These are phyloP conservation scores for Theileria orientalis DNA, from an alignment of 169 alveolate species.

Conservation along the genomic window DNA sequence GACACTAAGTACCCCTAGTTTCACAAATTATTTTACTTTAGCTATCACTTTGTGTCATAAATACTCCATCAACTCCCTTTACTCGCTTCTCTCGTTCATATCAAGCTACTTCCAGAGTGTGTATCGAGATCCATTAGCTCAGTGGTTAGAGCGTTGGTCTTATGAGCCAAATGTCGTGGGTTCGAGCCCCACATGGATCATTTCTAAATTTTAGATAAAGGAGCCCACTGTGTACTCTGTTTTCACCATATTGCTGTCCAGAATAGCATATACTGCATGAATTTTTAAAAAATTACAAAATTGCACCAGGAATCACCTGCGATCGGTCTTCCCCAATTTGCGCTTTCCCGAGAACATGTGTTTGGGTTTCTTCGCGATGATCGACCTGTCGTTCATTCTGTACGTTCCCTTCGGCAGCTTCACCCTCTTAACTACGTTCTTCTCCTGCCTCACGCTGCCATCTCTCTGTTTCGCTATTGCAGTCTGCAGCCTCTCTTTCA, in stretches of 20 bases:
- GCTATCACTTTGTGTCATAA: too few relatives aligned
- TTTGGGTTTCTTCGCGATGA: constrained; percentile 87
- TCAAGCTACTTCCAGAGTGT: constrained; percentile 7
- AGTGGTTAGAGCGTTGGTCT: constrained; percentile 88
- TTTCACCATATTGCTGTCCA: not conserved
- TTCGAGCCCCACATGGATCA: constrained; percentile 87
- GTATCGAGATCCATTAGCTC: constrained; percentile 81
- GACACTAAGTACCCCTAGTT: too few relatives aligned
- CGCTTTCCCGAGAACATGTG: constrained; percentile 97
- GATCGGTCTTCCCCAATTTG: constrained; percentile 90
- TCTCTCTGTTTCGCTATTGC: constrained; percentile 62
- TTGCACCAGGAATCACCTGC: constrained; percentile 78
- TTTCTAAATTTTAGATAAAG: constrained; percentile 6
- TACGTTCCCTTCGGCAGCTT: constrained; percentile 78
- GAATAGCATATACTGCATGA: not conserved
- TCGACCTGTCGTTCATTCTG: constrained; percentile 90
- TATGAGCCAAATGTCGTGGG: constrained; percentile 87
- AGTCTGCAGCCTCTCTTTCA: constrained; percentile 29
- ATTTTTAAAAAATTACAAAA: not conserved
- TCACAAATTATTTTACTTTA: too few relatives aligned
- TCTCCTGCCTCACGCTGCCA: constrained; percentile 62
- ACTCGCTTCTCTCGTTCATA: too few relatives aligned
- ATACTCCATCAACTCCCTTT: too few relatives aligned
- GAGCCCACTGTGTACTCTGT: too few relatives aligned
- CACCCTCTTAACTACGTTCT: constrained; percentile 60